Evolutionary conservation across 75 land plant species (phyloP), one percentile per base, ranked within the genome.

Genomic region (Selaginella tamariscina): DNA sequence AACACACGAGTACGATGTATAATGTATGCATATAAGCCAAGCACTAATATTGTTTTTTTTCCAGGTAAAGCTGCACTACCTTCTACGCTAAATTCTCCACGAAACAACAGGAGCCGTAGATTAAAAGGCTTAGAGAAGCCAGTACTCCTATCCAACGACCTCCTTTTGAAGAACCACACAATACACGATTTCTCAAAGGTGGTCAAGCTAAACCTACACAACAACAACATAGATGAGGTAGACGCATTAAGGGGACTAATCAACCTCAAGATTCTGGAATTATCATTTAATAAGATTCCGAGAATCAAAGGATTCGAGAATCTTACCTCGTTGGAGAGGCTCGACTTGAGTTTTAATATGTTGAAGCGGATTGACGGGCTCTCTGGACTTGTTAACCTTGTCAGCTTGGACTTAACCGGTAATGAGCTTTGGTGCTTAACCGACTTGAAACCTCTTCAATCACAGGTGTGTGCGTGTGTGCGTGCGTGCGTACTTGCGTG

Each of bases 301-400:
- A 65, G 71, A 20, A 72, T 72, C 11, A 67, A 56, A 24, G 75
- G 71, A 24, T 54, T 72, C 22, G 56, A 77, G 2, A 71, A 63
- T n/a, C 30, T 77, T 24, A 13, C 54, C n/a, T 18, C 60, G 33
- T 68, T 77, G 33, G 75, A 77, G 32, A 68, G 30, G 23, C 32
- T 77, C 71, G 79, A 77, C 66, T 64, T 77, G 71, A 77, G 79
- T 55, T 77, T 66, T 54, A 77, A 77, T 54, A n/a, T 60, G 39
- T 20, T 77, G 57, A 68, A 62, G 1, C 29, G 71, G 29, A 68
- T 77, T 54, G 75, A 77, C 13, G 75, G 79, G 29, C 56, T 77
- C 2, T 56, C 54, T 54, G 70, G 59, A 59, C 56, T 77, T 1
- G 49, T 24, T 9, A 63, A 68, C 15, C 56, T 77, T 66, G 24